phyloP scores from a whole-genome alignment of 192 early-diverging fungal genomes.

The Dimargaris xerosporica region DNA sequence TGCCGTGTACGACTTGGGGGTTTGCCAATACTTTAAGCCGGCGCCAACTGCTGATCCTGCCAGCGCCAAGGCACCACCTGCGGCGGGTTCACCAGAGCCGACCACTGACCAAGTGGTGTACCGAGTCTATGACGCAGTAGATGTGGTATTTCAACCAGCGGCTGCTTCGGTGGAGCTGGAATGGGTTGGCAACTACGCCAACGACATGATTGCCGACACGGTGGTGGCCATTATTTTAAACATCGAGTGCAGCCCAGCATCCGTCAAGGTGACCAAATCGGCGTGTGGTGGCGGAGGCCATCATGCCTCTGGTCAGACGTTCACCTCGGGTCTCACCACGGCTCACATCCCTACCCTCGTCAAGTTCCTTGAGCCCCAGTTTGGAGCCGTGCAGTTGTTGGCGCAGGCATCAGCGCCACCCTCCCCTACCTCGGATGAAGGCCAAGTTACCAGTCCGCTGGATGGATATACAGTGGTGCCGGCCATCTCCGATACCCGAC shows the following conservation, averaged over 20 bases:
- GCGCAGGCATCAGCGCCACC: not conserved
- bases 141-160: constrained; percentile 40
- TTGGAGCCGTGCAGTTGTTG: not conserved
- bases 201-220: constrained; percentile 94
- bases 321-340: not conserved
- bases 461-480: not conserved
- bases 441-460: not conserved
- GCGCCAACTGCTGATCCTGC: not conserved
- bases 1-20: not conserved
- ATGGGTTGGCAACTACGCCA: constrained; percentile 82
- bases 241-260: constrained; percentile 75
- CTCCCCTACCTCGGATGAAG: not conserved
- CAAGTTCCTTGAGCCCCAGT: not conserved
- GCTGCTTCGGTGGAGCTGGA: constrained; percentile 53
- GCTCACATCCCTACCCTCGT: not conserved
- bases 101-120: constrained; percentile 1
- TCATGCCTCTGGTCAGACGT: not conserved
- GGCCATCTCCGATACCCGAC: not conserved
- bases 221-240: constrained; percentile 71
- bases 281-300: constrained; percentile 2
- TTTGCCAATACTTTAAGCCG: not conserved
- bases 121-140: constrained; percentile 59
- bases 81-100: not conserved
- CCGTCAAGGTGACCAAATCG: constrained; percentile 43
- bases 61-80: not conserved